A percentile compares a stretch with the other conserved stretches of the same genome.
These are phyloP conservation scores for Lathyrus tuberosus DNA, from an alignment of 306 rosid genomes.

Conservation along the genomic window DNA sequence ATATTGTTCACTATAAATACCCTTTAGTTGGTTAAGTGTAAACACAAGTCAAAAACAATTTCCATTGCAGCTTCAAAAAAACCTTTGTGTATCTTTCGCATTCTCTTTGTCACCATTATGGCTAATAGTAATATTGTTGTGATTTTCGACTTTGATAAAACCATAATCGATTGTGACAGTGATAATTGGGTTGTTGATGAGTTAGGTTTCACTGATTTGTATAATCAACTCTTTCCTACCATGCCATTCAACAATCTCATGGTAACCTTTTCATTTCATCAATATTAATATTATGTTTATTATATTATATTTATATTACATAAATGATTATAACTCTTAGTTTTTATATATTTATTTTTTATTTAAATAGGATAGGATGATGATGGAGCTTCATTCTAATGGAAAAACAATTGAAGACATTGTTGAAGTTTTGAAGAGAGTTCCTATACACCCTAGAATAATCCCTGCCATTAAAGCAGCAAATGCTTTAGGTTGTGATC, in stretches of 20 bases:
- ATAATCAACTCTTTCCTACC: slow-evolving; percentile 64
- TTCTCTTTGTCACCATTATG: slow-evolving; percentile 42
- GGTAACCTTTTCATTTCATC: slow-evolving; percentile 42
- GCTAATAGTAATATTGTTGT: slow-evolving; percentile 44
- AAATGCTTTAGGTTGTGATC: slow-evolving; percentile 66
- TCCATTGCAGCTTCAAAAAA: neutral
- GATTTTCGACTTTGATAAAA: slow-evolving; percentile 78
- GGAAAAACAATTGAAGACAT: slow-evolving; percentile 59
- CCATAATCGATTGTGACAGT: slow-evolving; percentile 76
- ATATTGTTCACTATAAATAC: too few relatives aligned
- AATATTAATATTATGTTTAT: neutral
- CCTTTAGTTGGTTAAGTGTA: too few relatives aligned
- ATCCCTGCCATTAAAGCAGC: slow-evolving; percentile 62
- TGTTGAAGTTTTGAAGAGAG: slow-evolving; percentile 47
- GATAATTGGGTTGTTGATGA: slow-evolving; percentile 80
- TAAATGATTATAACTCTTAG: neutral
- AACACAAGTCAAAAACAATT: neutral
- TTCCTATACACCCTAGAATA: slow-evolving; percentile 59
- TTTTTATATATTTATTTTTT: neutral
- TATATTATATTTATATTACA: too few relatives aligned
- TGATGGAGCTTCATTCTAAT: slow-evolving; percentile 65
- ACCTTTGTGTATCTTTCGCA: neutral
- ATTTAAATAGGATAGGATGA: slow-evolving; percentile 67
- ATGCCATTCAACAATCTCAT: slow-evolving; percentile 80
- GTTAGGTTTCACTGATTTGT: slow-evolving; percentile 60